These are phyloP conservation scores for Amylostereum areolatum DNA, from an alignment of 1,284 basidiomycete genomes.

Conservation along the genomic window DNA sequence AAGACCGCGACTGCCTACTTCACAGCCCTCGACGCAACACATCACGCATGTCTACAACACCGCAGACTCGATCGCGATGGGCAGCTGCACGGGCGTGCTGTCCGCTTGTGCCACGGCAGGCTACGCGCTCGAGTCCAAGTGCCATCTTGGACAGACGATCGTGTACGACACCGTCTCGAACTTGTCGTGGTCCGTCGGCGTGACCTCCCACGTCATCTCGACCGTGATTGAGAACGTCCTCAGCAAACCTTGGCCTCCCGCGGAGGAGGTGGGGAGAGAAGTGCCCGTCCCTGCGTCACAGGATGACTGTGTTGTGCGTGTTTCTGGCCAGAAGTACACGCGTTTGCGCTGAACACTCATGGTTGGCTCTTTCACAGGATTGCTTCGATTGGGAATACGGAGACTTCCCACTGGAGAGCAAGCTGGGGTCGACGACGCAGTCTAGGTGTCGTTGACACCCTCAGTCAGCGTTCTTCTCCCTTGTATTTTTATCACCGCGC, in stretches of 20 bases:
- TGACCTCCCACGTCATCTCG: slow-evolving; percentile 80
- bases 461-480: too few relatives aligned
- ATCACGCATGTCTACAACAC: slow-evolving; percentile 84
- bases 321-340: background rate
- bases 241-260: slow-evolving; percentile 55
- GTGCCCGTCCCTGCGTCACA: slow-evolving; percentile 22
- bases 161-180: slow-evolving; percentile 83
- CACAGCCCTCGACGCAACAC: slow-evolving; percentile 64
- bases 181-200: slow-evolving; percentile 79
- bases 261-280: slow-evolving; percentile 16
- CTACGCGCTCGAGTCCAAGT: slow-evolving; percentile 72
- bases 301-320: slow-evolving; percentile 34
- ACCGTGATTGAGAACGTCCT: slow-evolving; percentile 75
- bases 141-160: slow-evolving; percentile 66
- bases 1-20: slow-evolving; percentile 1
- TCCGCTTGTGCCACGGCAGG: slow-evolving; percentile 70
- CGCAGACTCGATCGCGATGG: slow-evolving; percentile 83
- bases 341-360: background rate
- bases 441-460: too few relatives aligned
- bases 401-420: slow-evolving; percentile 15
- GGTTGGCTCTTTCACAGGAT: slow-evolving; percentile 21
- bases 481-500: too few relatives aligned
- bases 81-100: slow-evolving; percentile 71
- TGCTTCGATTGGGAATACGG: slow-evolving; percentile 39
- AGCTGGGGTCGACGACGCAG: too few relatives aligned